Evolutionary conservation across 257 asterid genomes (phyloP), one percentile per base, ranked within the genome.

Genomic region (Gentiana macrophylla): DNA sequence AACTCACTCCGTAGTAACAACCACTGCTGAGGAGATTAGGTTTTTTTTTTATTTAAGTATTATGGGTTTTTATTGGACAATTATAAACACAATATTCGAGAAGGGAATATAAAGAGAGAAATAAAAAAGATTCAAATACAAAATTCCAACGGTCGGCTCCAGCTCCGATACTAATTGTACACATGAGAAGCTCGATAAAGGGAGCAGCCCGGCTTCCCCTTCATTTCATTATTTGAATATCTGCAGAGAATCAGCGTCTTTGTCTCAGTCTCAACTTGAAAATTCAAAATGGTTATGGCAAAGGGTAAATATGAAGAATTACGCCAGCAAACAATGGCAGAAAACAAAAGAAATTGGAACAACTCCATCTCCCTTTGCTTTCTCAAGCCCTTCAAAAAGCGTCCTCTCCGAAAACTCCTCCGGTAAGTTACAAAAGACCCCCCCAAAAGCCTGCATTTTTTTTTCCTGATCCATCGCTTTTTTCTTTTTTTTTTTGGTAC

Each of bases 341-440:
- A 87, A 62, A 91, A 91, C 92, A 82, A 77, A 82, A 79, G 67
- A 76, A 95, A 72, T 62, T 91, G 74, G 95, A 91, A 64, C 70
- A 82, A 46, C 98, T 91, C 55, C 76, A 87, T 63, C 95, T 91
- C 71, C 94, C 89, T 47, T 71, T 77, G 64, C 94, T 91, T 62
- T 52, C 96, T 66, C 82, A 65, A 67, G 81, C 96, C 62, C 82
- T 87, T 49, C 74, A 49, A 13, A 74, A 59, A 49, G 72, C 89
- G 35, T 63, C 80, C 46, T 77, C 92, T 60, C 94, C 95, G 8
- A 91, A 76, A 66, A 49, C 98, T 68, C 73, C 95, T 49, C 94
- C 91, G 72, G 96, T 79, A 37, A 43, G 3, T 3, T 9, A 52
- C 47, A 32, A 5, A 41, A 41, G 9, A 15, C n/a, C 46, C 56